These are phyloP conservation scores for Mortierella sp. DNA, from an alignment of 371 early-diverging fungal genomes.

Conservation along the genomic window DNA sequence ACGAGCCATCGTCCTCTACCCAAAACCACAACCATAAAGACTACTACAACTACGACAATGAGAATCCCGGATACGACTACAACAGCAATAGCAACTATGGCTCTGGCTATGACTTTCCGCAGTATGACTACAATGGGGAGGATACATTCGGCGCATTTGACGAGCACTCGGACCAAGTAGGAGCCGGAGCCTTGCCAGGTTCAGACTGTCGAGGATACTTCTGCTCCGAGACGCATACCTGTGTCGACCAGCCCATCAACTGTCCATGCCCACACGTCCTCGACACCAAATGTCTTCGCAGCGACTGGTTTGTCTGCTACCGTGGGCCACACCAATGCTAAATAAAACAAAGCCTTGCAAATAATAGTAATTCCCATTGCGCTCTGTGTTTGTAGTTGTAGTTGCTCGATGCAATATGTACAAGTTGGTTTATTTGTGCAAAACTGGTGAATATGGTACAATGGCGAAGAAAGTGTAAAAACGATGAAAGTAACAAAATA, in stretches of 20 bases:
- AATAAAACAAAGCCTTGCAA: background rate
- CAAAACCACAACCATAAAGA: background rate
- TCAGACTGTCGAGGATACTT: conserved; percentile 3
- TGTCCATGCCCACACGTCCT: conserved; percentile 9
- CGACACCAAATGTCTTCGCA: background rate
- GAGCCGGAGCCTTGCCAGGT: background rate
- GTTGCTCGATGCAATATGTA: too few species aligned
- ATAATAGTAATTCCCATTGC: too few species aligned
- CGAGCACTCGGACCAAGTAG: background rate
- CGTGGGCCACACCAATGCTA: background rate
- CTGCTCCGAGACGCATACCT: background rate
- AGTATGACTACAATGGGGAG: background rate
- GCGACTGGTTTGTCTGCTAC: conserved; percentile 5
- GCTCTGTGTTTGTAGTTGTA: too few species aligned
- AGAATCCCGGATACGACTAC: too few species aligned
- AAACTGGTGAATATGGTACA: too few species aligned
- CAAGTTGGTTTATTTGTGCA: too few species aligned
- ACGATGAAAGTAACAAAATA: too few species aligned
- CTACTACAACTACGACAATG: background rate
- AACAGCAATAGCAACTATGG: too few species aligned
- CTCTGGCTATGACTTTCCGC: background rate
- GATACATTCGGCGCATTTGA: background rate
- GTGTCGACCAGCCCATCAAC: background rate
- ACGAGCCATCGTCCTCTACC: background rate
- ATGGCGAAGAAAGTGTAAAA: too few species aligned